These are phyloP conservation scores for Debaryomyces robertsiae DNA, from an alignment of 1,139 yeast genomes.

Conservation along the genomic window DNA sequence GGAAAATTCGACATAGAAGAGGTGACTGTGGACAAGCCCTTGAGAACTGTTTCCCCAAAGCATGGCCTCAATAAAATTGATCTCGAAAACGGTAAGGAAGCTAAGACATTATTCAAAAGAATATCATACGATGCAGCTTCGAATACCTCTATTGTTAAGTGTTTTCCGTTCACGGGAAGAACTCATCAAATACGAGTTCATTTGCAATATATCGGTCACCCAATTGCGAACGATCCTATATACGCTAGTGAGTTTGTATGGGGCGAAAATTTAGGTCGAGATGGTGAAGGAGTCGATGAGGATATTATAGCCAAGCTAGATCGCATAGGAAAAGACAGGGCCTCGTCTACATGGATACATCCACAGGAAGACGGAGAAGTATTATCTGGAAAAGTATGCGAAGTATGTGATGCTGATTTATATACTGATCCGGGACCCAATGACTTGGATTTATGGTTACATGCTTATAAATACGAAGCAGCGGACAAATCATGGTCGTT, in stretches of 20 bases:
- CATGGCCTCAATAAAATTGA: conserved; percentile 76
- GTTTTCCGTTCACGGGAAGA: conserved; percentile 87
- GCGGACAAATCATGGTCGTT: conserved; percentile 66
- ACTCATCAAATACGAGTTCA: conserved; percentile 96
- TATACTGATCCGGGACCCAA: conserved; percentile 88
- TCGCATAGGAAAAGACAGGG: conserved; percentile 65
- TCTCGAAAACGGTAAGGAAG: conserved; percentile 64
- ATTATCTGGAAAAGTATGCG: conserved; percentile 59
- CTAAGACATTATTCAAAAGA: conserved; percentile 55
- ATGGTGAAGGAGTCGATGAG: conserved; percentile 50
- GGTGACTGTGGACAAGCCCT: conserved; percentile 66
- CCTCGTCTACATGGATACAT: conserved; percentile 70
- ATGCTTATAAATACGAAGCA: conserved; percentile 79
- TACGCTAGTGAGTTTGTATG: conserved; percentile 69
- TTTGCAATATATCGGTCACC: conserved; percentile 80
- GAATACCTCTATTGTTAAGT: conserved; percentile 69
- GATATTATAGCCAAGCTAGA: conserved; percentile 53
- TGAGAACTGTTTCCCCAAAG: conserved; percentile 74
- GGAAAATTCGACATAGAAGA: conserved; percentile 71
- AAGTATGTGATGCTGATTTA: conserved; percentile 67
- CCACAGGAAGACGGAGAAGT: conserved; percentile 63
- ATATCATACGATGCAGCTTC: conserved; percentile 62
- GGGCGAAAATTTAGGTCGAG: conserved; percentile 66
- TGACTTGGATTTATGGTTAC: conserved; percentile 86
- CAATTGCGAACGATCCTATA: conserved; percentile 94